Percentiles rank a stretch among this genome's conserved stretches.
Evolutionary conservation across 73 alveolate genomes (phyloP).

Genomic region (Paramecium sonneborni): DNA sequence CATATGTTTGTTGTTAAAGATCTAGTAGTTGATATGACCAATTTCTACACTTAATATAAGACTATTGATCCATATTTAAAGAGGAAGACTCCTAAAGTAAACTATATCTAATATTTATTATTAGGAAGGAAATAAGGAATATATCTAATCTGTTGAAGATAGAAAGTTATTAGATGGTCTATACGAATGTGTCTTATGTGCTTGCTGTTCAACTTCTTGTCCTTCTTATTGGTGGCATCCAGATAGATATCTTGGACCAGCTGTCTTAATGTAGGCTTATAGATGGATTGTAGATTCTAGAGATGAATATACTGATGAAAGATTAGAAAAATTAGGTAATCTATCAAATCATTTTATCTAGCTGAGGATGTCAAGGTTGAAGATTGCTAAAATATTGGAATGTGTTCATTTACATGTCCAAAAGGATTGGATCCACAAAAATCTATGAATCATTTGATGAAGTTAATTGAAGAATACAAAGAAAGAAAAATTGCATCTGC

Average conservation of each 20-base stretch:
- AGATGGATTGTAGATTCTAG: conserved; percentile 98
- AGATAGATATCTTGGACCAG: conserved; percentile 97
- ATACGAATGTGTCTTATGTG: conserved; percentile 94
- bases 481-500: conserved; percentile 65
- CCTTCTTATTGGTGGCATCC: conserved; percentile 99
- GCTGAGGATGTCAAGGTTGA: conserved; percentile 88
- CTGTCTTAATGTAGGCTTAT: conserved; percentile 91
- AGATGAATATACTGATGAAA: conserved; percentile 95
- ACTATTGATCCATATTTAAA: conserved; percentile 95
- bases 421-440: conserved; percentile 81
- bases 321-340: conserved; percentile 76
- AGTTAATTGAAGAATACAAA: conserved; percentile 75
- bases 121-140: conserved; percentile 91
- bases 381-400: conserved; percentile 90
- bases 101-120: conserved; percentile 86
- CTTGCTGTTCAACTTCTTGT: conserved; percentile 95
- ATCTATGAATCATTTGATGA: conserved; percentile 78
- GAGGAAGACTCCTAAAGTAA: conserved; percentile 91
- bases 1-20: conserved; percentile 94
- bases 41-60: conserved; percentile 96
- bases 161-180: conserved; percentile 90
- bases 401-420: conserved; percentile 93
- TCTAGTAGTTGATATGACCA: conserved; percentile 96
- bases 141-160: conserved; percentile 90
- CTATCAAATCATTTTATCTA: not conserved